phyloP scores from a whole-genome alignment of 2,329 filamentous ascomycete species.

The Aspergillus fijiensis region DNA sequence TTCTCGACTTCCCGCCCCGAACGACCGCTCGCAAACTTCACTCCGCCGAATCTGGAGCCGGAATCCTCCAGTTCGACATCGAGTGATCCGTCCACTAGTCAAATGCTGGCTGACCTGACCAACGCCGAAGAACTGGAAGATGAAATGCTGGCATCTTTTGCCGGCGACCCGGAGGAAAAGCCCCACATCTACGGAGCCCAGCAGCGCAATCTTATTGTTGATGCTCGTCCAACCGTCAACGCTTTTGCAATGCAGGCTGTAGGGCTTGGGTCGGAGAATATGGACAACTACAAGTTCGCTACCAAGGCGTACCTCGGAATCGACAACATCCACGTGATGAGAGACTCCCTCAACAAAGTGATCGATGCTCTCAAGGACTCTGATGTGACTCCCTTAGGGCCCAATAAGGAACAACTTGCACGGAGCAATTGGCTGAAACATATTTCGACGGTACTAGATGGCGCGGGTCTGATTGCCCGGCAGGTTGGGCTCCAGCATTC shows the following conservation, averaged over 20 bases:
- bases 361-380: constrained; percentile 89
- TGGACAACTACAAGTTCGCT: constrained; percentile 93
- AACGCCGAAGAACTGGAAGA: constrained; percentile 69
- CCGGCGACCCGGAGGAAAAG: constrained; percentile 60
- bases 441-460: constrained; percentile 78
- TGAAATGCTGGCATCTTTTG: constrained; percentile 59
- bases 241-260: constrained; percentile 91
- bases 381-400: constrained; percentile 78
- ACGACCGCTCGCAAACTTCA: constrained; percentile 42
- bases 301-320: constrained; percentile 92
- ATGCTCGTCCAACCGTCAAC: constrained; percentile 91
- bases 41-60: constrained; percentile 40
- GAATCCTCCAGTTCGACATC: constrained; percentile 50
- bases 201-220: constrained; percentile 90
- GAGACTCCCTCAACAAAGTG: constrained; percentile 82
- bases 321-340: constrained; percentile 98
- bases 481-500: constrained; percentile 91
- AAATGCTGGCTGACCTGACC: constrained; percentile 53
- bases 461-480: constrained; percentile 77
- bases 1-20: constrained; percentile 70
- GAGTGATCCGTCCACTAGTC: constrained; percentile 43
- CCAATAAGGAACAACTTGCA: constrained; percentile 74
- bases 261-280: constrained; percentile 92
- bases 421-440: constrained; percentile 92
- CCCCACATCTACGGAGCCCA: constrained; percentile 83